These are phyloP conservation scores for Neospermospora avenae DNA, from an alignment of 2,329 filamentous ascomycete genomes.

Conservation along the genomic window DNA sequence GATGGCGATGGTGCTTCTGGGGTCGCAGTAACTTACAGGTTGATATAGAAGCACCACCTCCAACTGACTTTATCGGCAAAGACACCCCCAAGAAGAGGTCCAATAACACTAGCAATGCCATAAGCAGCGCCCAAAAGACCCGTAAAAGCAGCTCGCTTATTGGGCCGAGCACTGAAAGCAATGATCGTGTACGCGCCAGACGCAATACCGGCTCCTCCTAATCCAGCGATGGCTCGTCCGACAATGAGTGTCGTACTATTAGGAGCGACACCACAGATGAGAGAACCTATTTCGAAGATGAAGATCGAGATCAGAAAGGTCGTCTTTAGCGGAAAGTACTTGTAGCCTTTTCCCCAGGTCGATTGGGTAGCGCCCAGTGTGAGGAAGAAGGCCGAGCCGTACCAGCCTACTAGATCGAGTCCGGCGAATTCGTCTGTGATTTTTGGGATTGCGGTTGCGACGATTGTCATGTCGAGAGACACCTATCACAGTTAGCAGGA, in stretches of 20 bases:
- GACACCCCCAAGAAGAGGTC: constrained; percentile 38
- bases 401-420: constrained; percentile 52
- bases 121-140: constrained; percentile 36
- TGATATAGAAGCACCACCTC: constrained; percentile 41
- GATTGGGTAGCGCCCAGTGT: constrained; percentile 40
- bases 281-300: constrained; percentile 38
- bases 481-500: constrained; percentile 22
- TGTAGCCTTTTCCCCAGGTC: constrained; percentile 35
- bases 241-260: constrained; percentile 37
- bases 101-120: constrained; percentile 32
- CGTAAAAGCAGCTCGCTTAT: constrained; percentile 36
- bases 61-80: constrained; percentile 38
- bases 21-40: constrained; percentile 26
- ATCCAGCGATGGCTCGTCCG: constrained; percentile 36
- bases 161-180: constrained; percentile 36
- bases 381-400: constrained; percentile 53
- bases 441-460: constrained; percentile 55
- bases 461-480: constrained; percentile 46
- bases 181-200: constrained; percentile 45
- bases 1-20: too few relatives aligned
- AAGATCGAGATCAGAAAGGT: constrained; percentile 34
- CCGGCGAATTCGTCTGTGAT: constrained; percentile 51
- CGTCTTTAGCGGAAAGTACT: constrained; percentile 36
- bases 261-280: constrained; percentile 39
- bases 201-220: constrained; percentile 36